A percentile compares a stretch with the other conserved stretches of the same genome.
phyloP scores from a whole-genome alignment of 371 early-diverging fungal genomes.

The Batkoa obscura region DNA sequence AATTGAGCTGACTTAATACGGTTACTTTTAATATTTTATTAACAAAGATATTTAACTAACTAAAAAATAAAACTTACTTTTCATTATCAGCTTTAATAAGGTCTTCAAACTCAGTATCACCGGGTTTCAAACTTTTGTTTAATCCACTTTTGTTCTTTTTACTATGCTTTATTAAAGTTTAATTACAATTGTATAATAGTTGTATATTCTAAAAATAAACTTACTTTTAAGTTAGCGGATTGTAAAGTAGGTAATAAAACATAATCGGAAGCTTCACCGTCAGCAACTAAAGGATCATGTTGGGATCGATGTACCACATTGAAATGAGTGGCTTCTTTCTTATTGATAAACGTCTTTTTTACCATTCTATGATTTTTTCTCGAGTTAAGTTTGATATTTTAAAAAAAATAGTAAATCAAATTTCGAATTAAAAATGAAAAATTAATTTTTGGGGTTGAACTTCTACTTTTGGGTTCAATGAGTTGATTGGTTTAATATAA shows the following conservation, averaged over 20 bases:
- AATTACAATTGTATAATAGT: background rate
- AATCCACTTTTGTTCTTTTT: background rate
- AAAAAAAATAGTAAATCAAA: too few species aligned
- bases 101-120: slow-evolving; percentile 9
- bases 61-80: slow-evolving; percentile 13
- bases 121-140: too few species aligned
- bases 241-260: slow-evolving; percentile 28
- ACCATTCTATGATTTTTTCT: too few species aligned
- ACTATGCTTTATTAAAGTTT: background rate
- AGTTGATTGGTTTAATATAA: too few species aligned
- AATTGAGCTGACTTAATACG: slow-evolving; percentile 57
- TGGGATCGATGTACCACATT: slow-evolving; percentile 87
- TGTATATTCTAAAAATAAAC: background rate
- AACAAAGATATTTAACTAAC: too few species aligned
- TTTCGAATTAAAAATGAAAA: too few species aligned
- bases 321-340: slow-evolving; percentile 59
- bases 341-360: slow-evolving; percentile 67
- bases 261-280: slow-evolving; percentile 50
- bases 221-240: slow-evolving; percentile 5
- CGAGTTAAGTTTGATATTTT: too few species aligned
- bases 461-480: too few species aligned
- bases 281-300: slow-evolving; percentile 75
- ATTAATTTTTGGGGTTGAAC: too few species aligned
- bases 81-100: slow-evolving; percentile 26
- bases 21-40: slow-evolving; percentile 20